These are phyloP conservation scores for Cryphonectria japonica DNA, from an alignment of 2,329 filamentous ascomycete species.

Conservation along the genomic window DNA sequence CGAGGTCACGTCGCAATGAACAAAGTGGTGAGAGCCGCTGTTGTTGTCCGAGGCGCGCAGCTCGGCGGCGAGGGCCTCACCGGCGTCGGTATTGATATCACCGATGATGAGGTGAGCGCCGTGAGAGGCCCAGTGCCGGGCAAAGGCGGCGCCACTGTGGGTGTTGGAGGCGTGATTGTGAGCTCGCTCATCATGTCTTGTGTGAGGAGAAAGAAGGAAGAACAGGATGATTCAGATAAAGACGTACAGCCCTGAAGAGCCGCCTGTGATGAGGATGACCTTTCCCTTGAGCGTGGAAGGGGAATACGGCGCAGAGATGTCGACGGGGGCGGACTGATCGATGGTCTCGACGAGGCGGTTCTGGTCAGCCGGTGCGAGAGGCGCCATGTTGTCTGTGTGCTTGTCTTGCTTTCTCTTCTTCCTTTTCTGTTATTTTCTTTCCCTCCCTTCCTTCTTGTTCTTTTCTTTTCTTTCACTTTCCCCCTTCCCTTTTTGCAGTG, in stretches of 20 bases:
- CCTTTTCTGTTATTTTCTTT: not conserved
- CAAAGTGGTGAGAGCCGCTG: slow-evolving; percentile 53
- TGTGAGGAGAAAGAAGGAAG: not conserved
- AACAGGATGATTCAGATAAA: not conserved
- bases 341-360: slow-evolving; percentile 25
- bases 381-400: slow-evolving; percentile 33
- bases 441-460: too few relatives aligned
- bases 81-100: slow-evolving; percentile 60
- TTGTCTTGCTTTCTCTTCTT: not conserved
- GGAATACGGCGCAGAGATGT: slow-evolving; percentile 50
- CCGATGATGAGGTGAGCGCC: slow-evolving; percentile 66
- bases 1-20: slow-evolving; percentile 66
- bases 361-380: slow-evolving; percentile 33
- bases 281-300: slow-evolving; percentile 53
- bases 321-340: slow-evolving; percentile 48
- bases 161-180: not conserved
- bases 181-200: not conserved
- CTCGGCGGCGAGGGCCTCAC: slow-evolving; percentile 57
- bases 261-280: slow-evolving; percentile 67
- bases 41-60: slow-evolving; percentile 48
- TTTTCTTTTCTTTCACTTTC: not conserved
- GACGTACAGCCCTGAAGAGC: slow-evolving; percentile 57
- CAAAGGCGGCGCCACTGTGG: slow-evolving; percentile 53
- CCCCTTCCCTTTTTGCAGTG: not conserved
- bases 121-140: slow-evolving; percentile 55